Percentiles rank a stretch among this genome's conserved stretches.
These are phyloP conservation scores for Remersonia thermophila DNA, from an alignment of 2,329 filamentous ascomycete species.

Conservation along the genomic window DNA sequence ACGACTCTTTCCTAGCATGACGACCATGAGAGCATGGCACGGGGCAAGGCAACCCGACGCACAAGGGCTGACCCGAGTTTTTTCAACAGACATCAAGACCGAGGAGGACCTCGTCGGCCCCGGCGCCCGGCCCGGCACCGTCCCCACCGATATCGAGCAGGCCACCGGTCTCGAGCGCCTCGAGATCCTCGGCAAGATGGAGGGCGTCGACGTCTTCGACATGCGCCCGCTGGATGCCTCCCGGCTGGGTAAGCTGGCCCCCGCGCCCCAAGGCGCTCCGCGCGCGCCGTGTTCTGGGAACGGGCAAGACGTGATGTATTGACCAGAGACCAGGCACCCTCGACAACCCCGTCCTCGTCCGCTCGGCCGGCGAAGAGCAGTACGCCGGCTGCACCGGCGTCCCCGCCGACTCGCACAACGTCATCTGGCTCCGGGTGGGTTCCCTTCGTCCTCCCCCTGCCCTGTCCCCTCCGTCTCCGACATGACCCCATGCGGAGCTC, in stretches of 20 bases:
- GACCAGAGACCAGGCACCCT: conserved; percentile 54
- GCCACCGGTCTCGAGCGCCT: conserved; percentile 95
- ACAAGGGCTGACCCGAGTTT: no score
- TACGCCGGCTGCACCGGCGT: conserved; percentile 91
- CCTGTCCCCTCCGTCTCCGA: conserved; percentile 1
- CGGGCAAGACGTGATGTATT: conserved; percentile 20
- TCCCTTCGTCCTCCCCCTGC: conserved; percentile 4
- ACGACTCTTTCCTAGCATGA: no score
- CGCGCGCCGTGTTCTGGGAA: no score
- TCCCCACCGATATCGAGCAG: conserved; percentile 92
- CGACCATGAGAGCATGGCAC: no score
- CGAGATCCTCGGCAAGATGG: conserved; percentile 98
- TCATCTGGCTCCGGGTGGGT: conserved; percentile 81
- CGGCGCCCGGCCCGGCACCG: conserved; percentile 67
- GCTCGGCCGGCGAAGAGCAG: conserved; percentile 90
- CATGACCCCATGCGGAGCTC: no score
- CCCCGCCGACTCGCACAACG: conserved; percentile 83
- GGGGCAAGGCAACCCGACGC: no score
- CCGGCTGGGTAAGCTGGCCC: conserved; percentile 52
- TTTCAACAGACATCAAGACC: conserved; percentile 59
- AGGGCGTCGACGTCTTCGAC: conserved; percentile 95
- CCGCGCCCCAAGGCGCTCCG: no score
- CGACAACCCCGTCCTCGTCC: conserved; percentile 79
- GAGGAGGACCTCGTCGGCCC: conserved; percentile 75
- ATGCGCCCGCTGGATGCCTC: conserved; percentile 92